Base-by-base conservation (phyloP, 768 basidiomycete species). In the Sistotremastrum suecicum region DNA sequence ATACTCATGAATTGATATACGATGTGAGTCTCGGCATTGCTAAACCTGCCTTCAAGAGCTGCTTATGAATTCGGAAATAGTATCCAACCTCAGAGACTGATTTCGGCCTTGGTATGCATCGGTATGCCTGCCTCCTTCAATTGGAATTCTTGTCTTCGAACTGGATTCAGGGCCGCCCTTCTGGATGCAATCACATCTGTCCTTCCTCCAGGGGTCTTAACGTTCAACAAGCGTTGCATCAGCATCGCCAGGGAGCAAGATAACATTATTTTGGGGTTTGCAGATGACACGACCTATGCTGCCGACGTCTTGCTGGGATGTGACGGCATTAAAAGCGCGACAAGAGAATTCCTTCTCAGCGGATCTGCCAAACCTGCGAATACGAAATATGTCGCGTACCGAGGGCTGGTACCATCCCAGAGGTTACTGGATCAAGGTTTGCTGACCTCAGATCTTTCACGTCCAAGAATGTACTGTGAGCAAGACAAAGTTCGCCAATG, bases 201-300 rank as follows among this genome's bases (percentile, higher is more conserved):
- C 12, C 43, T 75, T 29, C 65, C 75, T 48, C 62, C 68, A 0
- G 52, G 58, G 6, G 54, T 57, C 33, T 59, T 66, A 4, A 71
- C 72, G 50, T 72, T 77, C 58, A 64, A 70, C 53, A 75, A 73
- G 51, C 70, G 72, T 7, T 72, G 71, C 52, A 58, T 53, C 7
- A 62, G 60, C 7, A 53, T 72, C n/a, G 54, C 59, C 20, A 47
- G 46, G 28, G 10, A 9, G 37, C 36, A 5, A 9, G 40, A 42
- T 33, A 42, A 39, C 4, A 43, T 44, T 30, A 48, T 61, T 5
- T 54, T 78, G 4, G 60, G 64, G 29, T 79, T 78, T 48, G 52
- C 65, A 5, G 75, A 78, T 49, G 70, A 70, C 5, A 69, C 67
- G 8, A 63, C 58, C 0, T 59, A 69, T 46, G 64, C 67, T 49